Evolutionary conservation across 2,329 filamentous ascomycete genomes (phyloP).

Genomic region (Trichoderma lentiforme): DNA sequence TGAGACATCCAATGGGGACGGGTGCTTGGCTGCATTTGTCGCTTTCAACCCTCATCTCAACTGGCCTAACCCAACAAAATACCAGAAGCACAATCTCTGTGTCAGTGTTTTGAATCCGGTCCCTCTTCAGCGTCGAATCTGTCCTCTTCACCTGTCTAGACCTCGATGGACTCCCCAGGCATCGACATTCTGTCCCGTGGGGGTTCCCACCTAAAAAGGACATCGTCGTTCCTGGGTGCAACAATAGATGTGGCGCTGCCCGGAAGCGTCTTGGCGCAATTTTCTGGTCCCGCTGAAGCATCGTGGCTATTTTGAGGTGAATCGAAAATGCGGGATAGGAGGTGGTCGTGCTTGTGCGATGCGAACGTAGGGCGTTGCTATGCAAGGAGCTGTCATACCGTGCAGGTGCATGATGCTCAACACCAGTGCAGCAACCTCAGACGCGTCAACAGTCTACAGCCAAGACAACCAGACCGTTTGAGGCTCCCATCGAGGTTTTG

Average conservation of each 20-base stretch:
- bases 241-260: conserved; percentile 21
- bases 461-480: neutral
- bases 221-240: conserved; percentile 10
- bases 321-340: conserved; percentile 7
- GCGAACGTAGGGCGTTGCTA: neutral
- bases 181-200: conserved; percentile 13
- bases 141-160: neutral
- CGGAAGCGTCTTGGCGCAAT: conserved; percentile 16
- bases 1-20: neutral
- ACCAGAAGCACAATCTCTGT: neutral
- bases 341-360: neutral
- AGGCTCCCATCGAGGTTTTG: neutral
- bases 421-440: neutral
- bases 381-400: too few species aligned
- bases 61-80: neutral
- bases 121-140: neutral
- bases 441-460: neutral
- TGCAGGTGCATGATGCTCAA: neutral
- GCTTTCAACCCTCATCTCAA: neutral
- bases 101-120: neutral
- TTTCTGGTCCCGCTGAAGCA: conserved; percentile 2
- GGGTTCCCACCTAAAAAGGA: conserved; percentile 1
- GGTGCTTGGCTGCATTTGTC: neutral
- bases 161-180: conserved; percentile 5
- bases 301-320: conserved; percentile 4